phyloP scores from a whole-genome alignment of 371 early-diverging fungal genomes.

The Rhizopus stolonifer region DNA sequence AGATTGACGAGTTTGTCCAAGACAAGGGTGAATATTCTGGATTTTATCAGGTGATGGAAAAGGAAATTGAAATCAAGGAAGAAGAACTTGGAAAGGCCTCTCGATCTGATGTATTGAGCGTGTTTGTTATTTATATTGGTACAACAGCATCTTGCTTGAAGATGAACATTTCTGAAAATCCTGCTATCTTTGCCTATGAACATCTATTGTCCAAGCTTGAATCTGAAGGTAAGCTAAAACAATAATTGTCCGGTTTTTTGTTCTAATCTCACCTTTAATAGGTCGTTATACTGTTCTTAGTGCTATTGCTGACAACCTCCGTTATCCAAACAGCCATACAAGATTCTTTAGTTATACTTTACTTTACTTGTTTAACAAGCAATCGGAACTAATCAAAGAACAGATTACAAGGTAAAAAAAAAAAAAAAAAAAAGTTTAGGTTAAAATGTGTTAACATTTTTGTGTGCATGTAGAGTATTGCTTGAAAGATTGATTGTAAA shows the following conservation, averaged over 20 bases:
- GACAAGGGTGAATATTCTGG: conserved; percentile 48
- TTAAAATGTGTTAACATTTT: neutral
- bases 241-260: no score
- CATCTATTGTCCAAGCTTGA: conserved; percentile 73
- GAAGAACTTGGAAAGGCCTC: conserved; percentile 25
- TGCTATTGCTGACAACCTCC: conserved; percentile 92
- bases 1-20: conserved; percentile 67
- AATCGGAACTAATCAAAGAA: conserved; percentile 82
- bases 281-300: conserved; percentile 86
- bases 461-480: conserved; percentile 61
- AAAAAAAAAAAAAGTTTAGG: neutral
- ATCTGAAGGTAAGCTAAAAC: conserved; percentile 64
- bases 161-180: conserved; percentile 51
- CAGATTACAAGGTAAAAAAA: conserved; percentile 75
- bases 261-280: no score
- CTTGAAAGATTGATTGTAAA: conserved; percentile 95
- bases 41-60: conserved; percentile 23
- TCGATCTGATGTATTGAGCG: conserved; percentile 58
- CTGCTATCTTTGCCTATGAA: conserved; percentile 77
- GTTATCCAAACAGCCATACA: conserved; percentile 96
- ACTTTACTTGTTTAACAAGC: conserved; percentile 78
- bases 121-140: conserved; percentile 84
- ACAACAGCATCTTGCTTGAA: conserved; percentile 64
- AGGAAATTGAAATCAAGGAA: conserved; percentile 29
- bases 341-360: conserved; percentile 82